phyloP scores from a whole-genome alignment of 805 yeast genomes.

The Candida silvatica region DNA sequence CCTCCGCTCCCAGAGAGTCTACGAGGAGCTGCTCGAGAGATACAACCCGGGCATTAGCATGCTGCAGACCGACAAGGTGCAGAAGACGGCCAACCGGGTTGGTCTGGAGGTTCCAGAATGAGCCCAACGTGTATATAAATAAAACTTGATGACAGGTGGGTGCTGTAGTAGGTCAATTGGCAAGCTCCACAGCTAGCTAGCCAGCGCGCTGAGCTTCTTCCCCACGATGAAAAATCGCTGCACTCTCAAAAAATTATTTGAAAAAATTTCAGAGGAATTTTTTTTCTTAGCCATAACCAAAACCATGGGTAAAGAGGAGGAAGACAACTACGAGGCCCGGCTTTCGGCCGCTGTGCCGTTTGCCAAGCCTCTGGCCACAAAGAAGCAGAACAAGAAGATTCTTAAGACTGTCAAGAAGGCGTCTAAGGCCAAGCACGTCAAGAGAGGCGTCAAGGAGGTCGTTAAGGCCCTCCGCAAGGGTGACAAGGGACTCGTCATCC shows the following conservation, averaged over 20 bases:
- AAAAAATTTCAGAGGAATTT: no score
- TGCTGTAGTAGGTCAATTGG: no score
- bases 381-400: slow-evolving; percentile 90
- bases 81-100: slow-evolving; percentile 79
- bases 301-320: slow-evolving; percentile 32
- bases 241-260: no score
- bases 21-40: slow-evolving; percentile 70
- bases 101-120: slow-evolving; percentile 64
- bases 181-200: no score
- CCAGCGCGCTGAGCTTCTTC: no score
- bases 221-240: no score
- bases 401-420: slow-evolving; percentile 96
- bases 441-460: slow-evolving; percentile 98
- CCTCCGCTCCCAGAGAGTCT: slow-evolving; percentile 64
- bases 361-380: slow-evolving; percentile 92
- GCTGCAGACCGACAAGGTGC: slow-evolving; percentile 70
- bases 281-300: no score
- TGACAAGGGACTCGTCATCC: slow-evolving; percentile 90
- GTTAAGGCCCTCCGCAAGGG: slow-evolving; percentile 97
- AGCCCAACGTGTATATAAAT: no score
- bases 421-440: slow-evolving; percentile 95
- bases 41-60: slow-evolving; percentile 80
- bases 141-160: no score
- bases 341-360: slow-evolving; percentile 86
- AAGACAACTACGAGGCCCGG: slow-evolving; percentile 86